Evolutionary conservation across 2,329 filamentous ascomycete species (phyloP).

Genomic region (Akanthomyces dipterigenus): DNA sequence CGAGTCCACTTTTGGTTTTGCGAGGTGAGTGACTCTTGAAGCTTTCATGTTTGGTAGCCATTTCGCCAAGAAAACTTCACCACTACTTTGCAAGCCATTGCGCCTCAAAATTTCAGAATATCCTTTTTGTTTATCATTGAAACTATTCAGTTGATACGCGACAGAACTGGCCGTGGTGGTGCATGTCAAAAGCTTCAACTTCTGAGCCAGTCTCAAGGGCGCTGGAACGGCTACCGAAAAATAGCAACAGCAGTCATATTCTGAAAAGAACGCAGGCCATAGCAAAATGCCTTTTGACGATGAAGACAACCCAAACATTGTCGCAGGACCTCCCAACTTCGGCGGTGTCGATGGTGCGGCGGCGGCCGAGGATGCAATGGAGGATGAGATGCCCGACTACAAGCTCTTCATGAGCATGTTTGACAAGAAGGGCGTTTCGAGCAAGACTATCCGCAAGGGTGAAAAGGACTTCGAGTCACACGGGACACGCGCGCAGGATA

Average conservation of each 20-base stretch:
- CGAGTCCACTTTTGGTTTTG: slow-evolving; percentile 4
- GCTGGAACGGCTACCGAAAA: background rate
- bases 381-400: slow-evolving; percentile 83
- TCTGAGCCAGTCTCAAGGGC: background rate
- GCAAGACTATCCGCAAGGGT: slow-evolving; percentile 74
- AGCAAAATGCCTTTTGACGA: slow-evolving; percentile 36
- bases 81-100: background rate
- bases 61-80: background rate
- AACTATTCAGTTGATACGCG: background rate
- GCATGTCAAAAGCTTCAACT: background rate
- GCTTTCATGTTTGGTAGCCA: background rate
- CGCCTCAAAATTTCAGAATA: background rate
- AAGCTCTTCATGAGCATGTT: slow-evolving; percentile 57
- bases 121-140: too few species aligned
- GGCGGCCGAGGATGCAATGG: slow-evolving; percentile 51
- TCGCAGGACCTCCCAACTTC: slow-evolving; percentile 14
- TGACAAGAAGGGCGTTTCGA: slow-evolving; percentile 42
- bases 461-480: slow-evolving; percentile 98
- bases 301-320: slow-evolving; percentile 31
- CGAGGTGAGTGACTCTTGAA: background rate
- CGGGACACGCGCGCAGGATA: slow-evolving; percentile 74
- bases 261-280: background rate
- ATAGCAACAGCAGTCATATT: background rate
- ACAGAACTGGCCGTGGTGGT: background rate
- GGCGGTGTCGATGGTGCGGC: slow-evolving; percentile 22